Evolutionary conservation across 805 yeast species (phyloP), one percentile per base, ranked within the genome.

Genomic region (Candida anglica): DNA sequence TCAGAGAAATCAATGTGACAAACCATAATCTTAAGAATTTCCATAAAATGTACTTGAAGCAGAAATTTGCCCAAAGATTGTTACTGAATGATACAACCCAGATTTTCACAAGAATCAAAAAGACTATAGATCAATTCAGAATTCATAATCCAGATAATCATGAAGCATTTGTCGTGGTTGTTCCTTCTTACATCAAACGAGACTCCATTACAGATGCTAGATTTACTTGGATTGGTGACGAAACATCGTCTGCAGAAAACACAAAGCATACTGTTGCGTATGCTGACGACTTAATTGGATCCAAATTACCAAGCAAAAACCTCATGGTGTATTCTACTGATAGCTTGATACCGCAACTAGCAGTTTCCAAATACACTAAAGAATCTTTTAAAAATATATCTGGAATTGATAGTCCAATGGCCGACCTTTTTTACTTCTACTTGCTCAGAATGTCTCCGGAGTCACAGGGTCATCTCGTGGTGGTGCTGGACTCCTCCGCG

Each of bases 371-470:
- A 11, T 10, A 5, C 6, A 16, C 19, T 11, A 18, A 22, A 23
- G 21, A 26, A 11, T 16, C 17, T 6, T 15, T 27, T 7, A 33
- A 35, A 7, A 19, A 38, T 14, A 38, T 48, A 14, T 16, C 42
- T 6, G 58, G 56, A 13, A 39, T 54, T 2, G 33, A 38, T 11
- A 48, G 49, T 20, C 53, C 58, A 11, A 25, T 35, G 16, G 40
- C 33, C 16, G 58, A 53, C 32, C 41, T 55, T 20, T 27, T 43
- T 4, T 22, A 28, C 11, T 43, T 46, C 14, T 55, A 49, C 30
- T 21, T 51, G 14, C 32, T 35, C 8, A 55, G 43, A 33, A 7
- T 30, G 37, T 11, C 10, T 11, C 11, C 23, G 9, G 23, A 21
- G 23, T 9, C 10, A 9, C 10, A 21, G 23, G 10, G 11, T 11